Evolutionary conservation across 1,284 basidiomycete genomes (phyloP), one percentile per base, ranked within the genome.

Genomic region (Pyrrhoderma noxium): DNA sequence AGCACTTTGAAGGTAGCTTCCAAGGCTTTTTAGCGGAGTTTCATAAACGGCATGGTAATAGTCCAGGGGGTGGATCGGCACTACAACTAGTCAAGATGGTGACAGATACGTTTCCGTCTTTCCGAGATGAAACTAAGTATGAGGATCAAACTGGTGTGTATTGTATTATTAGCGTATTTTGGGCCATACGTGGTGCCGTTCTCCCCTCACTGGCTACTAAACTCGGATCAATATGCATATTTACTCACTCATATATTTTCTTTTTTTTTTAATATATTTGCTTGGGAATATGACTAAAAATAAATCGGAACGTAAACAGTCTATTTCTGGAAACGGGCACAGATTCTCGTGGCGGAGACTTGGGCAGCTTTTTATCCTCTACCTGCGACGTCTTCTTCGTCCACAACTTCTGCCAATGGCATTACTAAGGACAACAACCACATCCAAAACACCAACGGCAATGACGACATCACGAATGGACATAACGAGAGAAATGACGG

Each of bases 341-440:
- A 92, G 56, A 92, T 92, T 50, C 73, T 91, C 25, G 82, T 89
- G 27, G 89, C 89, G 0, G 89, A 92, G 62, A 79, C 79, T 0
- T 92, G 88, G 88, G 88, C 83, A 2, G 83, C 87, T 13, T 82
- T 88, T 70, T 85, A 79, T 63, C 85, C 84, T 2, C 61, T 70
- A 1, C 57, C 64, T 11, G 52, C 71, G 1, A n/a, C 27, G 27
- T 31, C 27, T 31, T 31, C 7, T 31, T 11, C 27, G 11, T 31
- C 27, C 7, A 59, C 68, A 0, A 53, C 25, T 18, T 9, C 45
- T 37, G 14, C 23, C 4, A 31, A 31, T 31, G 27, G 7, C 11
- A 31, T 11, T 31, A n/a, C n/a, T 11, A 31, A 5, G 27, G 11
- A 31, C 27, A 31, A 31, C 27, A n/a, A n/a, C n/a, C n/a, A n/a